Percentiles rank a stretch among this genome's conserved stretches.
Evolutionary conservation across 176 grass and related monocot genomes (phyloP).

Genomic region (Echinochloa phyllopogon): DNA sequence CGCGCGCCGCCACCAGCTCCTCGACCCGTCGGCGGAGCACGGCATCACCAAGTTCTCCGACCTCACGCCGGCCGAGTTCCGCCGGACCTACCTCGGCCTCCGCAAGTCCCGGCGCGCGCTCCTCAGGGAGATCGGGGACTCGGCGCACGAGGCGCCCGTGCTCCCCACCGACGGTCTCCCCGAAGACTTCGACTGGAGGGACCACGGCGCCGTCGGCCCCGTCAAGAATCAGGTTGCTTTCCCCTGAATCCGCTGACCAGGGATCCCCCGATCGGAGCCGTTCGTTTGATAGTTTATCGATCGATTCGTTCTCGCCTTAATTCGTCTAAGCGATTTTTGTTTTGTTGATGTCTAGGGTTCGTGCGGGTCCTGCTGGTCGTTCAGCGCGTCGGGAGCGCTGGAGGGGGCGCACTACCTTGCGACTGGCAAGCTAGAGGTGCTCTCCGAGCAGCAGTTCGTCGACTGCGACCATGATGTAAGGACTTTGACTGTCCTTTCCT

Average conservation of each 20-base stretch:
- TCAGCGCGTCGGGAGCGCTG: constrained; percentile 77
- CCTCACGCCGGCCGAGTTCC: constrained; percentile 87
- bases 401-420: constrained; percentile 88
- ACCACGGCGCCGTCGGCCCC: constrained; percentile 72
- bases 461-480: constrained; percentile 90
- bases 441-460: constrained; percentile 85
- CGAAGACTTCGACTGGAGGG: constrained; percentile 87
- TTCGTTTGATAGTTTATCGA: neutral
- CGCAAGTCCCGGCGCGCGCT: constrained; percentile 47
- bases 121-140: constrained; percentile 40
- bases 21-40: constrained; percentile 85
- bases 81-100: constrained; percentile 68
- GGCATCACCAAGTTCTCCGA: constrained; percentile 94
- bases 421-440: constrained; percentile 73
- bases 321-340: neutral
- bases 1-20: constrained; percentile 65
- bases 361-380: constrained; percentile 94
- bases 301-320: neutral
- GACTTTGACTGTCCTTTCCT: neutral
- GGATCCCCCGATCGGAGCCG: constrained; percentile 20
- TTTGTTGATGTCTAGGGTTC: constrained; percentile 57
- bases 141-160: constrained; percentile 65
- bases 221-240: constrained; percentile 84
- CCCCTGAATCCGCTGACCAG: neutral
- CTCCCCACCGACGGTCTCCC: constrained; percentile 84